Evolutionary conservation across 2,329 filamentous ascomycete species (phyloP), one percentile per base, ranked within the genome.

Genomic region (Colletotrichum musicola): DNA sequence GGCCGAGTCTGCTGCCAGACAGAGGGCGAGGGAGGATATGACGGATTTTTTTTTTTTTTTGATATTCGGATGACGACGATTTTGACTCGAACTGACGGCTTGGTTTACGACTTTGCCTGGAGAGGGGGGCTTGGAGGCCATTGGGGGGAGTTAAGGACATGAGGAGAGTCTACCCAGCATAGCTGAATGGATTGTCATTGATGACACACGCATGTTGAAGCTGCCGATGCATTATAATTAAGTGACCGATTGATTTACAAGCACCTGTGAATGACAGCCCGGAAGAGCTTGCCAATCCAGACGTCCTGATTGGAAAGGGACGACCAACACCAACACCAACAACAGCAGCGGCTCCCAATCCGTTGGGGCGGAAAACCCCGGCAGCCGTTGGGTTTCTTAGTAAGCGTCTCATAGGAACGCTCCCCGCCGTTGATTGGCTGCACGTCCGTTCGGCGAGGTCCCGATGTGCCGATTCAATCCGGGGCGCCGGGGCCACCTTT

Each of bases 381-480:
- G 65, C 49, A 18, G 62, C 22, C 49, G 51, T 53, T 67, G 64
- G 51, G 50, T 50, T 10, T 20, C 55, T 68, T 68, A 56, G 44
- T 65, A 35, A 68, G 62, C 65, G 60, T 22, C 9, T 10, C 18
- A 3, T 1, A 47, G 50, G 49, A 6, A 20, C 6, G 22, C 2
- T 1, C 2, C n/a, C n/a, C 14, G 7, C 1, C 18, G 13, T 13
- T 65, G 30, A 68, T 68, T 68, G 65, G 65, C 22, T 3, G 1
- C 1, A 0, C 7, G 10, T n/a, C 30, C 30, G 9, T 35, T 27
- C 5, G 13, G 18, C n/a, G 3, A 10, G 22, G 1, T 18, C 54
- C n/a, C 44, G 49, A 51, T 59, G 60, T 67, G 67, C 70, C 68
- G 70, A 71, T 62, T 68, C 70, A 68, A 71, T 71, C 68, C 70